These are phyloP conservation scores for Botrytis medusae DNA, from an alignment of 2,329 filamentous ascomycete genomes.

Conservation along the genomic window DNA sequence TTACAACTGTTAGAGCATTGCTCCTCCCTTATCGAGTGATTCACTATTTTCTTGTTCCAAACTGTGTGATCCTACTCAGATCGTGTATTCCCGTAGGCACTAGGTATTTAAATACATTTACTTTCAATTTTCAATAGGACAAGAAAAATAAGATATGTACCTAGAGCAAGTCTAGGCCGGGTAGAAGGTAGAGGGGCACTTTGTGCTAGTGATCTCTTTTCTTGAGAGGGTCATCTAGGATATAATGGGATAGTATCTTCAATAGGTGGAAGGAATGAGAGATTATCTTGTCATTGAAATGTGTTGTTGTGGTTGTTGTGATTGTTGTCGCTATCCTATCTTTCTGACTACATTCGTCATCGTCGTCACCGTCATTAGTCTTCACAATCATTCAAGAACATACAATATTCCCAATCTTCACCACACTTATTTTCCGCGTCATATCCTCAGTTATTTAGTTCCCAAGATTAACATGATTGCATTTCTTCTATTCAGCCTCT, in stretches of 20 bases:
- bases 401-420: neutral
- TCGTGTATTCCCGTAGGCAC: neutral
- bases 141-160: neutral
- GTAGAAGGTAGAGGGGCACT: neutral
- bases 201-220: neutral
- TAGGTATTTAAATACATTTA: neutral
- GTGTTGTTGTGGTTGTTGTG: neutral
- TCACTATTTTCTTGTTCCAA: neutral
- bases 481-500: neutral
- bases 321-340: neutral
- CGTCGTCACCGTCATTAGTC: neutral
- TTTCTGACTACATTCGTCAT: neutral
- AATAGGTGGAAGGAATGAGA: neutral
- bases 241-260: neutral
- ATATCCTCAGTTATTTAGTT: fast-evolving
- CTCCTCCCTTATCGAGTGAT: neutral
- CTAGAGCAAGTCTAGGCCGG: neutral
- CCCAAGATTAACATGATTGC: fast-evolving
- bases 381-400: neutral
- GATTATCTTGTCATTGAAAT: neutral
- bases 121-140: neutral
- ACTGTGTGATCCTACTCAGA: neutral
- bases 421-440: neutral
- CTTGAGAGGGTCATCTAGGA: neutral
- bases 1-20: neutral